These are phyloP conservation scores for Quillaja saponaria DNA, from an alignment of 306 rosid genomes.

Conservation along the genomic window DNA sequence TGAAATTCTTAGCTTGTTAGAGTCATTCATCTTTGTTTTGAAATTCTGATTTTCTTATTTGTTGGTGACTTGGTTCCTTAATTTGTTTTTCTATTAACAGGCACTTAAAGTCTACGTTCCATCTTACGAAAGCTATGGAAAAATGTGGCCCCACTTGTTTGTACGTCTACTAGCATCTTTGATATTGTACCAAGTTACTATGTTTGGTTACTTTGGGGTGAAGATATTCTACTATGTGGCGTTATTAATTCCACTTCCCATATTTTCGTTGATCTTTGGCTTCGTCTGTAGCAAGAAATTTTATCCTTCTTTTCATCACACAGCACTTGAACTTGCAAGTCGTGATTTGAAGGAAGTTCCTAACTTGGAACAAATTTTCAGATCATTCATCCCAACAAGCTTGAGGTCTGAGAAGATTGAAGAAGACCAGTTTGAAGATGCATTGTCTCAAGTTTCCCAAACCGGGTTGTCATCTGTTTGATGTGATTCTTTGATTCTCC, in stretches of 20 bases:
- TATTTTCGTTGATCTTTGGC: conserved; percentile 54
- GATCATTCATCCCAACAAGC: conserved; percentile 72
- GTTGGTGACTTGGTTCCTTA: not conserved
- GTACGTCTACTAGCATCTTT: conserved; percentile 71
- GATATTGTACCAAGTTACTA: conserved; percentile 72
- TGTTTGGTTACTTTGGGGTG: conserved; percentile 73
- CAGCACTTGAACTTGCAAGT: conserved; percentile 64
- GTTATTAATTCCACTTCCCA: conserved; percentile 59
- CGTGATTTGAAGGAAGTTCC: conserved; percentile 55
- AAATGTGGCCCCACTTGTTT: conserved; percentile 89
- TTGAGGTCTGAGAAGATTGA: conserved; percentile 70
- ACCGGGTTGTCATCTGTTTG: conserved; percentile 51
- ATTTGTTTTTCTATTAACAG: conserved; percentile 46
- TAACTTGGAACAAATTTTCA: conserved; percentile 65
- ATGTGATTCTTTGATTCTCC: not conserved
- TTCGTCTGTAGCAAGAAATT: conserved; percentile 60
- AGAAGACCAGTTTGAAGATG: conserved; percentile 70
- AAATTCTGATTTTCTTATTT: no score
- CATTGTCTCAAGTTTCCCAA: conserved; percentile 66
- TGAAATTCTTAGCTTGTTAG: no score
- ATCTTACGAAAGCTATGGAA: conserved; percentile 84
- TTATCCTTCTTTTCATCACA: conserved; percentile 55
- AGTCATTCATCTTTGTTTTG: no score
- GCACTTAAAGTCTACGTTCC: conserved; percentile 91
- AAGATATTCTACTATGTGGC: conserved; percentile 57